Evolutionary conservation across 208 protist species (phyloP), one percentile per base, ranked within the genome.

Genomic region (Trypanosoma melophagium): DNA sequence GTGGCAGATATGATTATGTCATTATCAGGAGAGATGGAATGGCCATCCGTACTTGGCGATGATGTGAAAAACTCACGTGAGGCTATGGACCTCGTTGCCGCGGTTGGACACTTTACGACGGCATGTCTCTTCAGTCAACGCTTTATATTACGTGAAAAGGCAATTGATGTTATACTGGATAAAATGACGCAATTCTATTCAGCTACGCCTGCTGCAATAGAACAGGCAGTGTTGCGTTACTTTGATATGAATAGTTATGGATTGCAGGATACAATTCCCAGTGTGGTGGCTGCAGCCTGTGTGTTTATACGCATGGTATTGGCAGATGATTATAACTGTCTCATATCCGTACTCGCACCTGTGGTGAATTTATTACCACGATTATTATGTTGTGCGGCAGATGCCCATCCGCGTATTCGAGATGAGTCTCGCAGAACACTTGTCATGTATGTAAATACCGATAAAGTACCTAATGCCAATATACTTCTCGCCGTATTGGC

Each of bases 61-160:
- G 76, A 81, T 47, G 55, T 76, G 0, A 74, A 73, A 17, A 62
- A 60, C 2, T 60, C 44, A 0, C 42, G 58, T 17, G 69, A 74
- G 45, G 60, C 53, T 35, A 28, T 62, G 14, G 55, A 71, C 14
- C 75, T 89, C 5, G 7, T 79, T 41, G 38, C 49, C 45, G 42
- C 68, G 53, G 44, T 93, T 16, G 92, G 92, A 14, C 42, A 17
- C 12, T 94, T 85, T 64, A 71, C 81, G 2, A 85, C 86, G 4
- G 72, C 83, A 14, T 96, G 90, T 60, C 67, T 97, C n/a, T 77
- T 93, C 53, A 89, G 84, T 7, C 41, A 68, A 1, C 75, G 78
- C 14, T 94, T 90, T 58, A 87, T 86, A 63, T 63, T 96, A 22
- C 87, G 92, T 16, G 92, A 97, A 71, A 74, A 83, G 0, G 83